Base-by-base conservation (phyloP, 495 filamentous ascomycete species). In the Sordaria brevicollis region DNA sequence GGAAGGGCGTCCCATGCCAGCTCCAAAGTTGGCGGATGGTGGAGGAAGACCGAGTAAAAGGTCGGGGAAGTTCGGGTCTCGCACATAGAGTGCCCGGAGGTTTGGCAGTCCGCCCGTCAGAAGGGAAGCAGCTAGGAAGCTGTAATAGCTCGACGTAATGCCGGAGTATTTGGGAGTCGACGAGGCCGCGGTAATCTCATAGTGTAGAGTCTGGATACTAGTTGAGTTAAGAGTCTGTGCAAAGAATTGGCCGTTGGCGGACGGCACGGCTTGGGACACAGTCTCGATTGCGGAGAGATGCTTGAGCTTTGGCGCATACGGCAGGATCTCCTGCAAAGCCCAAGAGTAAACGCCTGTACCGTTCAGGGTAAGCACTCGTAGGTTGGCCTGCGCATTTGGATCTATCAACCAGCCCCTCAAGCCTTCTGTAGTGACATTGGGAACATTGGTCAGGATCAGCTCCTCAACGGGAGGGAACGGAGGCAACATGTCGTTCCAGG, bases 81-180 rank as follows among this genome's bases (percentile, higher is more conserved):
- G 91, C 43, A 97, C 95, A 78, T 96, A 98, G 33, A 98, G 84
- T 21, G 88, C 84, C 6, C 80, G 82, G 2, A 99, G 86, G 13
- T 86, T 83, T 10, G 93, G 92, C 0, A 99, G 85, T 17, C 86
- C 83, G 69, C 89, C 88, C n/a, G 87, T 84, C 72, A 93, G 87
- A 36, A 99, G 84, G 6, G 91, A 95, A 39, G 85, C 85, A 29
- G 93, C 86, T n/a, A 99, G 87, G 81, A 96, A 97, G 57, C 84
- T 82, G 77, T 99, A 97, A 82, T 97, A 96, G 67, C 88, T 89
- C 5, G 83, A 80, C 1, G 87, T 84, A 8, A 89, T 86, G 21
- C 84, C 85, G 5, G 88, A 82, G 49, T 91, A 85, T 29, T 86
- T 85, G 25, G 83, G 79, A 0, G 83, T 81, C 10, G 84, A 78